These are phyloP conservation scores for Exserohilum rostratum DNA, from an alignment of 2,329 filamentous ascomycete species.

Conservation along the genomic window DNA sequence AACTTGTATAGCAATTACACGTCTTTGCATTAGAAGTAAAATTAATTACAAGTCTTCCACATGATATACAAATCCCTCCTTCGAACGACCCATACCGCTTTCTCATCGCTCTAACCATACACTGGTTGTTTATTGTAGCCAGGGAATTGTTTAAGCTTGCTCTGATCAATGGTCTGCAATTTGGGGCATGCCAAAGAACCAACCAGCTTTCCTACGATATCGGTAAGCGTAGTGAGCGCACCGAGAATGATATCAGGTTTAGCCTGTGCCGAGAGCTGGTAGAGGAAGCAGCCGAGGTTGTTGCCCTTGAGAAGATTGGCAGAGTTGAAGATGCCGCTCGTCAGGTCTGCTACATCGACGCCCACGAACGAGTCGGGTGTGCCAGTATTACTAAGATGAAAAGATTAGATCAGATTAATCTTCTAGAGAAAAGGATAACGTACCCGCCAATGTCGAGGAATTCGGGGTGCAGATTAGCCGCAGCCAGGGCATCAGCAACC, in stretches of 20 bases:
- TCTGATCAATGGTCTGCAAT: constrained; percentile 20
- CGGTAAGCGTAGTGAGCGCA: constrained; percentile 18
- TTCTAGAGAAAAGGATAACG: not conserved
- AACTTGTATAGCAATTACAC: too few relatives aligned
- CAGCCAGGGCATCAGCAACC: constrained; percentile 24
- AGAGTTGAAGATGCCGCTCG: constrained; percentile 24
- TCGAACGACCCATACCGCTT: too few relatives aligned
- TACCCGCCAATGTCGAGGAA: constrained; percentile 30
- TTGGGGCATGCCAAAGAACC: constrained; percentile 24
- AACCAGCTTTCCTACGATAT: constrained; percentile 20
- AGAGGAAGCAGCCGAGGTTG: constrained; percentile 26
- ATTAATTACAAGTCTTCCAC: too few relatives aligned
- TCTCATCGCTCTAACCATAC: constrained; percentile 19
- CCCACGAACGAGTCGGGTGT: constrained; percentile 30
- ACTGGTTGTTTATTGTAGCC: constrained; percentile 25
- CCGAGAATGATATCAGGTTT: constrained; percentile 30
- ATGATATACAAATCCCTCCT: too few relatives aligned
- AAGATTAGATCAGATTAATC: not conserved
- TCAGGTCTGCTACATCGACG: constrained; percentile 23
- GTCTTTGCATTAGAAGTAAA: too few relatives aligned
- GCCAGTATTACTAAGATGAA: constrained; percentile 24
- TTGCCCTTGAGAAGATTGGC: constrained; percentile 23
- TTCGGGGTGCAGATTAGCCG: constrained; percentile 28
- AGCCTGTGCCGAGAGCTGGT: constrained; percentile 26
- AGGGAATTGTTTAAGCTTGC: constrained; percentile 25